These are phyloP conservation scores for Moniliophthora roreri DNA, from an alignment of 1,284 basidiomycete species.

Conservation along the genomic window DNA sequence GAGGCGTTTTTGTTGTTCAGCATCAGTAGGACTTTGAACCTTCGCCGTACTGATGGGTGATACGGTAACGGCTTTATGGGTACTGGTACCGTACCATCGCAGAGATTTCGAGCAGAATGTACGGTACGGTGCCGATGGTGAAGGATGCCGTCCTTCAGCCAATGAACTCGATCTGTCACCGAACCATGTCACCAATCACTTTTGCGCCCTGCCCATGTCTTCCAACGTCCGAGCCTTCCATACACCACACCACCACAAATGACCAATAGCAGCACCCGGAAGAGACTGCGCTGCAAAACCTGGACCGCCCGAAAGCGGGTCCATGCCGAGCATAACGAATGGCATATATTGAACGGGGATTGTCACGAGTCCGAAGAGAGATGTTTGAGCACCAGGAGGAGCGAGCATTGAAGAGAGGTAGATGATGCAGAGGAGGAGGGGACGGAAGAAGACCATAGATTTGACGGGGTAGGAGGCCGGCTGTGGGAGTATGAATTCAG, in stretches of 20 bases:
- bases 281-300: conserved; percentile 52
- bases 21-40: too few species aligned
- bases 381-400: conserved; percentile 63
- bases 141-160: too few species aligned
- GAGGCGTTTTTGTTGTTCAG: too few species aligned
- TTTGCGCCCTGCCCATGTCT: conserved; percentile 25
- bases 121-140: too few species aligned
- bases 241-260: conserved; percentile 76
- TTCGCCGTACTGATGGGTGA: too few species aligned
- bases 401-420: conserved; percentile 49
- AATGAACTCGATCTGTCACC: neutral
- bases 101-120: too few species aligned
- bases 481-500: neutral
- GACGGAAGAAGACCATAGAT: conserved; percentile 57
- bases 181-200: neutral
- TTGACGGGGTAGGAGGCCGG: conserved; percentile 44
- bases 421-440: conserved; percentile 55
- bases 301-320: conserved; percentile 67
- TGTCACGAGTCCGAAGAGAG: conserved; percentile 72
- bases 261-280: conserved; percentile 74
- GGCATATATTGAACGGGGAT: conserved; percentile 75
- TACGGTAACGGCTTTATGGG: too few species aligned
- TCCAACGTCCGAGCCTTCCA: conserved; percentile 39
- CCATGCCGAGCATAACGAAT: conserved; percentile 70
- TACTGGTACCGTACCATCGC: too few species aligned